Evolutionary conservation across 1,284 basidiomycete genomes (phyloP).

Genomic region (Phellopilus nigrolimitatus): DNA sequence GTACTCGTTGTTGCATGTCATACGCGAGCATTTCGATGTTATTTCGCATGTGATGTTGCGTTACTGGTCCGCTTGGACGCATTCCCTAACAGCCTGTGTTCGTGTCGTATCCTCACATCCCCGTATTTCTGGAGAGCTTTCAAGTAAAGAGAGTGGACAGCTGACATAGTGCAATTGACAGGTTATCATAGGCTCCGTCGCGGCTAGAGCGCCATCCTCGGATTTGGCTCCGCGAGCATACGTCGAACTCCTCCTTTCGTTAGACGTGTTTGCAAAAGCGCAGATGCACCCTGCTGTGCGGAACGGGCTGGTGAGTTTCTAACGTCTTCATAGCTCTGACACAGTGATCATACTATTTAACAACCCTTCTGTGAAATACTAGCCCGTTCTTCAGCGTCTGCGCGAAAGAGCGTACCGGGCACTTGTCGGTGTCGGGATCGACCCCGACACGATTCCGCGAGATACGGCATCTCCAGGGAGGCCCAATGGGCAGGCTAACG

Average conservation of each 20-base stretch:
- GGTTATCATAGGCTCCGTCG: constrained; percentile 22
- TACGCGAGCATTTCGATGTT: constrained; percentile 5
- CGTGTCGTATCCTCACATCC: background rate
- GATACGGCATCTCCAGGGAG: background rate
- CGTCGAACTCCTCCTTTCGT: constrained; percentile 20
- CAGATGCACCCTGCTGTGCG: constrained; percentile 16
- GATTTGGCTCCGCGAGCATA: constrained; percentile 20
- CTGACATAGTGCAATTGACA: too few relatives aligned
- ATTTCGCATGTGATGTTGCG: constrained; percentile 2
- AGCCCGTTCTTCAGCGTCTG: background rate
- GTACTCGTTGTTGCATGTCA: constrained; percentile 1
- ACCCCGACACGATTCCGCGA: background rate
- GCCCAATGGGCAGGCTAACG: too few relatives aligned
- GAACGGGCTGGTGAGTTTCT: constrained; percentile 4
- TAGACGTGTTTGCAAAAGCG: constrained; percentile 21
- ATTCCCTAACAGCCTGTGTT: constrained; percentile 7
- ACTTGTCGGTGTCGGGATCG: background rate
- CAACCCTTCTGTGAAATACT: too few relatives aligned
- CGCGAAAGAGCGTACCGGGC: background rate
- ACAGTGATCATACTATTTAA: too few relatives aligned
- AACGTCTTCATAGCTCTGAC: too few relatives aligned
- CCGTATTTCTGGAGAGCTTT: too few relatives aligned
- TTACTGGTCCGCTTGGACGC: constrained; percentile 11
- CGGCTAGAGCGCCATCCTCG: constrained; percentile 14
- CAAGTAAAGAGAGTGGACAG: too few relatives aligned